Base-by-base conservation (phyloP, 441 rosid genomes). In the Adansonia grandidieri region DNA sequence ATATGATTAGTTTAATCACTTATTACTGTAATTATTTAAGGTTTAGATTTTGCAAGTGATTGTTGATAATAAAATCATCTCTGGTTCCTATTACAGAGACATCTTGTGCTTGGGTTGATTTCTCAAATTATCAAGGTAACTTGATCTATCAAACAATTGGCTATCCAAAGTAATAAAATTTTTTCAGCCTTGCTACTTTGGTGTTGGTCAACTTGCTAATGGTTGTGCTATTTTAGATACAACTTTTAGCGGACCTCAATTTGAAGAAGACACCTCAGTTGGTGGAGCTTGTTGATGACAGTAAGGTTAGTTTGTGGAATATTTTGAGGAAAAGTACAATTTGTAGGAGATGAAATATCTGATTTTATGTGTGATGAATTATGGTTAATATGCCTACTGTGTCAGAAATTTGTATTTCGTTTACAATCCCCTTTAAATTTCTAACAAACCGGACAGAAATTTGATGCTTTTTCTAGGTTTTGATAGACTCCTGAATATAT, bases 221-320 rank as follows among this genome's bases (percentile, higher is more conserved):
- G 54, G 72, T 37, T 75, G 42, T 85, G 58, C 60, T 76, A 44
- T 82, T 78, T 28, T 82, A 94, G 99, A 96, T 96, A 84, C 99
- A 96, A 94, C 87, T 96, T 53, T 70, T 96, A 85, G 99, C 99
- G 13, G 98, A 94, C 84, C 95, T 96, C 74, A 90, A 96, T 86
- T 85, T 96, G 88, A 94, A 91, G 87, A 96, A 92, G 82, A 96
- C 99, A 79, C 99, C 99, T 61, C 92, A 94, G 83, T 86, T 96
- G 82, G 86, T 93, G 73, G 98, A 93, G 84, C 79, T 96, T 87
- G 96, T 96, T 13, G 95, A 86, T 86, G 97, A 96, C 73, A 89
- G 98, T 73, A 86, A 91, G 97, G 99, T 65, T 40, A 22, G 42
- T 70, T 17, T 42, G 56, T 44, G 40, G 20, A 42, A 19, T n/a